phyloP scores from a whole-genome alignment of 352 stramenopile species.

The Pythium aquatile region DNA sequence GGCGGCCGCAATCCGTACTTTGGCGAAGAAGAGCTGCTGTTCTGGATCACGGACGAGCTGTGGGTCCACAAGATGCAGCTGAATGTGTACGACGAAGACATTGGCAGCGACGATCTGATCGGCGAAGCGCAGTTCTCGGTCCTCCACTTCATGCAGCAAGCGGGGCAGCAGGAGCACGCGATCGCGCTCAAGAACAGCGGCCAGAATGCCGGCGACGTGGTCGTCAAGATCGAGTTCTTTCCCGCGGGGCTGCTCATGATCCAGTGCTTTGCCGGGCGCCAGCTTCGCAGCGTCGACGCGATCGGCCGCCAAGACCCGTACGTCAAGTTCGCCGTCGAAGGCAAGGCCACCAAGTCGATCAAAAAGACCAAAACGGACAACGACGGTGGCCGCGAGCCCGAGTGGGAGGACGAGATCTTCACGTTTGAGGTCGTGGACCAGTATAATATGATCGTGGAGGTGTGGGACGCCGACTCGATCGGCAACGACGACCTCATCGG shows the following conservation, averaged over 20 bases:
- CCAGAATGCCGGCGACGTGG: conserved; percentile 68
- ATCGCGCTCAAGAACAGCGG: conserved; percentile 66
- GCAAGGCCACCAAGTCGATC: conserved; percentile 65
- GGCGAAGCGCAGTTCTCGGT: conserved; percentile 72
- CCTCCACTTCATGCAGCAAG: conserved; percentile 67
- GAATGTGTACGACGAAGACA: conserved; percentile 85
- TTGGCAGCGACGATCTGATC: conserved; percentile 89
- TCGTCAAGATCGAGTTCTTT: conserved; percentile 82
- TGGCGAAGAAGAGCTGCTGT: conserved; percentile 87
- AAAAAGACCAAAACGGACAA: conserved; percentile 87
- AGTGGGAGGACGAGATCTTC: conserved; percentile 84
- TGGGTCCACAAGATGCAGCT: conserved; percentile 84
- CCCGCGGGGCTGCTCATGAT: conserved; percentile 69
- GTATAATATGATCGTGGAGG: conserved; percentile 88
- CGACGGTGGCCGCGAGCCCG: conserved; percentile 74
- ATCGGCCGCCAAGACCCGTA: conserved; percentile 78
- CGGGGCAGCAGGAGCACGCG: conserved; percentile 44
- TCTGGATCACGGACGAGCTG: conserved; percentile 90
- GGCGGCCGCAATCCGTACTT: conserved; percentile 91
- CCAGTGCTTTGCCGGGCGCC: conserved; percentile 51
- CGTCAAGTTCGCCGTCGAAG: conserved; percentile 75
- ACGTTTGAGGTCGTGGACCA: conserved; percentile 93
- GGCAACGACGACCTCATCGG: conserved; percentile 91
- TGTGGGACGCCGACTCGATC: conserved; percentile 91
- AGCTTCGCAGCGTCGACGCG: conserved; percentile 72